Percentiles rank a stretch among this genome's conserved stretches.
Evolutionary conservation across 2,329 filamentous ascomycete genomes (phyloP).

Genomic region (Ophiognomonia clavigignenti-juglandacearum): DNA sequence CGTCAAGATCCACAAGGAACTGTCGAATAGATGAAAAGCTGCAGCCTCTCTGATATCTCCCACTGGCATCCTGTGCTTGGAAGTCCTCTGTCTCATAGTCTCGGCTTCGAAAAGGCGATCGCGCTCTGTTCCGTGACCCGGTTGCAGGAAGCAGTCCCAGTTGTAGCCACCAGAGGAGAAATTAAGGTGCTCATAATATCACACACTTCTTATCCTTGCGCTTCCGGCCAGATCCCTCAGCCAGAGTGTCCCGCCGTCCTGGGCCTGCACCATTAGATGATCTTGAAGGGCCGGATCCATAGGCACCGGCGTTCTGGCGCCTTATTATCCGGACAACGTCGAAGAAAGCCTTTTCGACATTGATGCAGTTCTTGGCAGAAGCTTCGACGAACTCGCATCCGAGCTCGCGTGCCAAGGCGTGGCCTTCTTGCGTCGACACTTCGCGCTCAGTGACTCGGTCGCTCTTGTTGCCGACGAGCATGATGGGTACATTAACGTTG

Average conservation of each 20-base stretch:
- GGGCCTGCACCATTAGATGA: slow-evolving; percentile 25
- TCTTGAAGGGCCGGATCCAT: slow-evolving; percentile 30
- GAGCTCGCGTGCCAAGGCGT: slow-evolving; percentile 83
- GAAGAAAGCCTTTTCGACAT: slow-evolving; percentile 97
- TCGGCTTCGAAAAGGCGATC: neutral
- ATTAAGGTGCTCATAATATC: slow-evolving; percentile 32
- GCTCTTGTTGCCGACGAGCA: slow-evolving; percentile 98
- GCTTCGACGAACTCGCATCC: slow-evolving; percentile 97
- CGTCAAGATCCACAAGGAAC: neutral
- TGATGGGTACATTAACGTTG: slow-evolving; percentile 77
- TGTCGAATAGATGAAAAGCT: neutral
- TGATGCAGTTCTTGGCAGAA: slow-evolving; percentile 96
- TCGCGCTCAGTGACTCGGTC: slow-evolving; percentile 94
- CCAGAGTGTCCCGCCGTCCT: slow-evolving; percentile 18
- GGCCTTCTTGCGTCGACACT: slow-evolving; percentile 93
- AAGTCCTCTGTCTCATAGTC: neutral
- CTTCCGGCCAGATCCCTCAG: slow-evolving; percentile 25
- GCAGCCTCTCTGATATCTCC: neutral
- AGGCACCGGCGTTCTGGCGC: slow-evolving; percentile 64
- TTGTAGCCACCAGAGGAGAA: neutral
- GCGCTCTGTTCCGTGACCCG: neutral
- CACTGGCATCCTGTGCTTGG: neutral
- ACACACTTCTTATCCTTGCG: slow-evolving; percentile 32
- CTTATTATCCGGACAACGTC: slow-evolving; percentile 91
- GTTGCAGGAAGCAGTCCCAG: neutral